Conservation (phyloP, 768 basidiomycete genomes). For the Kwoniella pini region DNA sequence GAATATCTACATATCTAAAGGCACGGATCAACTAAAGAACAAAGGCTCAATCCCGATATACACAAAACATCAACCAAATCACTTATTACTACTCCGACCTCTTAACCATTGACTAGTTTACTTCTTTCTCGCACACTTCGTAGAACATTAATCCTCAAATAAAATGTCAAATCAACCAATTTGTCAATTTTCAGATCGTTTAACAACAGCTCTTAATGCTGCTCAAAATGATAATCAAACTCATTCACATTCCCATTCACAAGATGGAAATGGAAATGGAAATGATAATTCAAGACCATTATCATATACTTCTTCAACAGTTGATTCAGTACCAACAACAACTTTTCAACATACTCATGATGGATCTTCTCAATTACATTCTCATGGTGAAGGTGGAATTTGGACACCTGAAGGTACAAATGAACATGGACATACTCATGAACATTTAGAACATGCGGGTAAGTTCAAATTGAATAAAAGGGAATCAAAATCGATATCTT, state of each 20-base stretch:
- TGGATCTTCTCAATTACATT: no score
- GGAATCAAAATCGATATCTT: neutral
- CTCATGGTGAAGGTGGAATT: conserved; percentile 48
- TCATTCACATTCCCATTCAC: neutral
- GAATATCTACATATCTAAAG: no score
- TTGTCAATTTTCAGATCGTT: conserved; percentile 54
- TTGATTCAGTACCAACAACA: conserved; percentile 34
- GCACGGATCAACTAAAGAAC: no score
- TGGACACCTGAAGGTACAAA: conserved; percentile 52
- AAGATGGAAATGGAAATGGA: neutral
- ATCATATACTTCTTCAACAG: conserved; percentile 13
- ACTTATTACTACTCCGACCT: no score
- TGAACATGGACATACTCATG: conserved; percentile 95
- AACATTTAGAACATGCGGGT: conserved; percentile 88
- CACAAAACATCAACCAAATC: no score
- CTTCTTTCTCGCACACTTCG: no score
- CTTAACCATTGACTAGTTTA: no score
- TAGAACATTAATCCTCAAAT: neutral
- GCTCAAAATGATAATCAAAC: conserved; percentile 9
- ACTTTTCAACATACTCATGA: conserved; percentile 36
- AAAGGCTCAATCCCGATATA: no score
- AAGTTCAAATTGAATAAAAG: conserved; percentile 22
- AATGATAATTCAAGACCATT: conserved; percentile 21
- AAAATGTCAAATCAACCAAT: conserved; percentile 23
- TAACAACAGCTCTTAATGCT: conserved; percentile 37